Percentiles rank a stretch among this genome's conserved stretches.
Evolutionary conservation across 1,139 yeast genomes (phyloP).

Genomic region (Blastobotrys persicus): DNA sequence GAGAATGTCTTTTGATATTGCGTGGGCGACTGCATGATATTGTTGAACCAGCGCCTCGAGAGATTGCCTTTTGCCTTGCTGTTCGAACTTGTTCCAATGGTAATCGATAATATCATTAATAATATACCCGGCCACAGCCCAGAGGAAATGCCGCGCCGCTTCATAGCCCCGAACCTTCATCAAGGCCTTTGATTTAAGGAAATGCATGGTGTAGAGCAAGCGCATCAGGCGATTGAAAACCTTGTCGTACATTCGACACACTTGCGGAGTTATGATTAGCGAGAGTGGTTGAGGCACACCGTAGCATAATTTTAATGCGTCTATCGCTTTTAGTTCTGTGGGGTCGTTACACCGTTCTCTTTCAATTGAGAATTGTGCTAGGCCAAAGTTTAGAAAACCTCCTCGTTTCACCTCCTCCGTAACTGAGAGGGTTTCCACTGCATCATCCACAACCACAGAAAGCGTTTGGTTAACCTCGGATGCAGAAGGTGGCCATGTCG

Average conservation of each 20-base stretch:
- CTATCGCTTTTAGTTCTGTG: conserved; percentile 15
- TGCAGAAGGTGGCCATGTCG: conserved; percentile 24
- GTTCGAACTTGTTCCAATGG: conserved; percentile 9
- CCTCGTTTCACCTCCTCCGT: conserved; percentile 13
- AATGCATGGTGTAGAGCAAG: conserved; percentile 18
- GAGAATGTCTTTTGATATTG: background rate
- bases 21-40: background rate
- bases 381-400: conserved; percentile 23
- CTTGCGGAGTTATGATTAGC: conserved; percentile 17
- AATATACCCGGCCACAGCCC: conserved; percentile 9
- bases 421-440: conserved; percentile 9
- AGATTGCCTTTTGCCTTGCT: background rate
- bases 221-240: conserved; percentile 21
- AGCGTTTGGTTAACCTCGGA: conserved; percentile 20
- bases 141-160: conserved; percentile 20
- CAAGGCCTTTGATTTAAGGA: conserved; percentile 15
- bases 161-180: conserved; percentile 5
- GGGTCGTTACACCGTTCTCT: background rate
- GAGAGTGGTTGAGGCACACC: conserved; percentile 25
- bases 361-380: background rate
- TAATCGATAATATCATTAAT: conserved; percentile 5
- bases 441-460: conserved; percentile 21
- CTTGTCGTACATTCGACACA: conserved; percentile 14
- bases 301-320: conserved; percentile 20
- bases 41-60: background rate